phyloP scores from a whole-genome alignment of 2,329 filamentous ascomycete species.

The Monilinia fructicola region DNA sequence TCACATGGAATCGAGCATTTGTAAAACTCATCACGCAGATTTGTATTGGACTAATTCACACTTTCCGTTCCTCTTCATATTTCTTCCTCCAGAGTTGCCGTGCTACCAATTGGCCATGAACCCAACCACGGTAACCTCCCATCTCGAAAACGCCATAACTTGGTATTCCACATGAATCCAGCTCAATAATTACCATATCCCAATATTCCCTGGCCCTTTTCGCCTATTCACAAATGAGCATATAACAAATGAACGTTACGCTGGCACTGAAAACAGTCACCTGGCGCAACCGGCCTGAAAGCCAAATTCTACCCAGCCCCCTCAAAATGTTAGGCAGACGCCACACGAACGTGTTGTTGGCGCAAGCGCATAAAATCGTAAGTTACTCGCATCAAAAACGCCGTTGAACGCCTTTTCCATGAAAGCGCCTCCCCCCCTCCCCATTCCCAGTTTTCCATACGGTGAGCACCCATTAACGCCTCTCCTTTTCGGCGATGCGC shows the following conservation, averaged over 20 bases:
- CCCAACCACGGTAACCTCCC: background rate
- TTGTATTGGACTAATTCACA: constrained; percentile 1
- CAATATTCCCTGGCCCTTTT: background rate
- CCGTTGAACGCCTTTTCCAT: constrained; percentile 7
- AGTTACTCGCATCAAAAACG: constrained; percentile 13
- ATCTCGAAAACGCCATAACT: constrained; percentile 13
- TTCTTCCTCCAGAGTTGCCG: background rate
- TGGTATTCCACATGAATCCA: constrained; percentile 18
- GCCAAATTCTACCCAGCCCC: constrained; percentile 1
- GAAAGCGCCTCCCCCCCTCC: background rate
- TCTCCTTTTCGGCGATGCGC: background rate
- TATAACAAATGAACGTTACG: constrained; percentile 2
- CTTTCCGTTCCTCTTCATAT: background rate
- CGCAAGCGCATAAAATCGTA: constrained; percentile 20
- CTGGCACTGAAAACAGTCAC: constrained; percentile 1
- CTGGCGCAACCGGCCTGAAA: background rate
- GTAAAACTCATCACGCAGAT: constrained; percentile 3
- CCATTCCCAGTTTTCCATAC: constrained; percentile 11
- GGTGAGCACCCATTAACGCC: background rate
- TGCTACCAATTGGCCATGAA: constrained; percentile 1
- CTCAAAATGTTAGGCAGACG: background rate
- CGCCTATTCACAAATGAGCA: constrained; percentile 9
- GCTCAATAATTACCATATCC: constrained; percentile 18
- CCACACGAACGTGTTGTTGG: constrained; percentile 15
- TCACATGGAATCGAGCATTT: background rate